Percentiles rank a stretch among this genome's conserved stretches.
Conservation (phyloP, 2,329 filamentous ascomycete genomes). For the Alternaria burnsii region DNA sequence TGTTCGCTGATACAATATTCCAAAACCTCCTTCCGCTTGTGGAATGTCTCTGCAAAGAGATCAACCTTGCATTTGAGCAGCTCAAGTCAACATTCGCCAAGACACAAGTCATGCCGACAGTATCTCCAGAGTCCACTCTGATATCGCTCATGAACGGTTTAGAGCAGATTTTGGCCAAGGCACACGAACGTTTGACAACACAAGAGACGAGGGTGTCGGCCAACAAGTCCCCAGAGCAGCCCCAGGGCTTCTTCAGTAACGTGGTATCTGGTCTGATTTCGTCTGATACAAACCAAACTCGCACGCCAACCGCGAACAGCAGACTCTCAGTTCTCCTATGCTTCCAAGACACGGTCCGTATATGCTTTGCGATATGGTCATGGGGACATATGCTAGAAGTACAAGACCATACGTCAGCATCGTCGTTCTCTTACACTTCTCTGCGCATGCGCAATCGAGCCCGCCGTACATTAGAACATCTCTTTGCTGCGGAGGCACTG, state of each 20-base stretch:
- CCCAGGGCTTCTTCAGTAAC: slow-evolving; percentile 89
- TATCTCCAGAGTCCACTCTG: slow-evolving; percentile 72
- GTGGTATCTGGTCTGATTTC: slow-evolving; percentile 93
- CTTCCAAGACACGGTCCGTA: slow-evolving; percentile 92
- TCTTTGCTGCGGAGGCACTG: slow-evolving; percentile 89
- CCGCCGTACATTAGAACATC: slow-evolving; percentile 85
- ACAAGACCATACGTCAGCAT: slow-evolving; percentile 73
- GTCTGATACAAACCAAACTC: slow-evolving; percentile 76
- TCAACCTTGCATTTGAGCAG: slow-evolving; percentile 74
- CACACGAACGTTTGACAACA: slow-evolving; percentile 80
- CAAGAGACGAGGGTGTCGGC: slow-evolving; percentile 76
- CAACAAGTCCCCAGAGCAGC: slow-evolving; percentile 80
- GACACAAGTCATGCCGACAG: slow-evolving; percentile 39
- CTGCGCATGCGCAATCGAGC: slow-evolving; percentile 90
- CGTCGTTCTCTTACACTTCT: slow-evolving; percentile 91
- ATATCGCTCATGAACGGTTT: slow-evolving; percentile 92
- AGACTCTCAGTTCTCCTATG: slow-evolving; percentile 92
- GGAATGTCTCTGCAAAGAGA: slow-evolving; percentile 84
- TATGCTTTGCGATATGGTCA: slow-evolving; percentile 93
- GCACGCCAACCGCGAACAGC: slow-evolving; percentile 89
- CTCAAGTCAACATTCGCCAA: slow-evolving; percentile 70
- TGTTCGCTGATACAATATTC: slow-evolving; percentile 86
- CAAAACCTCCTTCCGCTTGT: slow-evolving; percentile 90
- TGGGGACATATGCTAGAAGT: slow-evolving; percentile 72
- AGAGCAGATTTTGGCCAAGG: slow-evolving; percentile 86